Base-by-base conservation (phyloP, 345 rosid genomes). In the Clarkia xantiana region DNA sequence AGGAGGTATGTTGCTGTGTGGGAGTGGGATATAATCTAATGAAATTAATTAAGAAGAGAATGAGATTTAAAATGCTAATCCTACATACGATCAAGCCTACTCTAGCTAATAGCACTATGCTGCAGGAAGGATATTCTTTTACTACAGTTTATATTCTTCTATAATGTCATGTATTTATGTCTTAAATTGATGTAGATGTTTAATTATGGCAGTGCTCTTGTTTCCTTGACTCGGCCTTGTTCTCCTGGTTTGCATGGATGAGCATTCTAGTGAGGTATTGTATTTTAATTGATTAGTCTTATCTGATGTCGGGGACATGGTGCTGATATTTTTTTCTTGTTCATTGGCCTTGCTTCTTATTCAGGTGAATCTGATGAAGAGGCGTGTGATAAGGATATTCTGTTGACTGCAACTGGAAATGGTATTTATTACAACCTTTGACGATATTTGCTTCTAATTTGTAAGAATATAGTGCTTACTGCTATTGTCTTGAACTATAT, bases 121-220 rank as follows among this genome's bases (percentile, higher is more conserved):
- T 70, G 20, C 71, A 69, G 5, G 79, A 44, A 53, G 61, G 49
- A 72, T 66, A 68, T 67, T 73, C 69, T 51, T 70, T 40, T 11
- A 1, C 29, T 17, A 22, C 10, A 15, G 38, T 53, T 55, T 6
- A 6, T 25, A 49, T 38, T 18, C 42, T 14, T 13, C 9, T 29
- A 7, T 29, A 29, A 10, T 10, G 5, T 29, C 36, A 29, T 29
- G 36, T 29, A 29, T 29, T 5, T 29, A 29, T 29, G 5, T 7
- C 7, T 1, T 29, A 29, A 1, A 29, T n/a, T n/a, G n/a, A n/a
- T n/a, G n/a, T 29, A 22, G 2, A 22, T 22, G 5, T 22, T 22
- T 22, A 22, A 2, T 22, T 22, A 22, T 22, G 25, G 25, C 25
- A 29, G 8, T 7, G 1, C 36, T 43, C 51, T 29, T 57, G 19